Conservation (phyloP, 305 asterid species). For the Petunia hybrid region DNA sequence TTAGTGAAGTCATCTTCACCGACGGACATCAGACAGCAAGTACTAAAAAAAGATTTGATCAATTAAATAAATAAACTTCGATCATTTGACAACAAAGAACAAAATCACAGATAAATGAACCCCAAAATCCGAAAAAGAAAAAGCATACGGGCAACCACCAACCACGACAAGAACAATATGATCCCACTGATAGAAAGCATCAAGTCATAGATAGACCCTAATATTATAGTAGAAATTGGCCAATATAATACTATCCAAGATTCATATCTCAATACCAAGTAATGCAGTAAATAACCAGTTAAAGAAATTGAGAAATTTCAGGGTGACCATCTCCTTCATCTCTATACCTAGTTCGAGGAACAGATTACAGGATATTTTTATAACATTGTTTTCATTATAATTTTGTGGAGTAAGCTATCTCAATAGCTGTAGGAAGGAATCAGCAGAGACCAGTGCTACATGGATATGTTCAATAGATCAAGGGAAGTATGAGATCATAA, state of each 20-base stretch:
- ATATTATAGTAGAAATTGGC: background rate
- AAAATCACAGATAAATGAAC: slow-evolving; percentile 20
- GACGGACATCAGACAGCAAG: slow-evolving; percentile 3
- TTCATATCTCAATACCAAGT: slow-evolving; percentile 12
- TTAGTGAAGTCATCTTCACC: background rate
- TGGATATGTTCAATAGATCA: background rate
- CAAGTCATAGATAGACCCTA: background rate
- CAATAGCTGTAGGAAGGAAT: slow-evolving; percentile 27
- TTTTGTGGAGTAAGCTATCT: background rate
- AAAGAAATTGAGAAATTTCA: slow-evolving; percentile 14
- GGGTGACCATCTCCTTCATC: background rate
- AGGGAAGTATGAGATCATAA: slow-evolving; percentile 13
- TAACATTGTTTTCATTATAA: too few relatives aligned
- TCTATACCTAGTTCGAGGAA: slow-evolving; percentile 12
- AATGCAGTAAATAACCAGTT: background rate
- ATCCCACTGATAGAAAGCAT: background rate
- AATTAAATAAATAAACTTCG: slow-evolving; percentile 16
- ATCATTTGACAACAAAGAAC: background rate
- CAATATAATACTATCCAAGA: slow-evolving; percentile 6
- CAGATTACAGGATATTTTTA: background rate
- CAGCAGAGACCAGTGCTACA: background rate
- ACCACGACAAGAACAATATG: slow-evolving; percentile 14
- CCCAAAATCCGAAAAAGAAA: background rate
- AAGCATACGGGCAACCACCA: slow-evolving; percentile 5
- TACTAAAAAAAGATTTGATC: background rate